These are phyloP conservation scores for Limnanthes douglasii DNA, from an alignment of 345 rosid species.

Conservation along the genomic window DNA sequence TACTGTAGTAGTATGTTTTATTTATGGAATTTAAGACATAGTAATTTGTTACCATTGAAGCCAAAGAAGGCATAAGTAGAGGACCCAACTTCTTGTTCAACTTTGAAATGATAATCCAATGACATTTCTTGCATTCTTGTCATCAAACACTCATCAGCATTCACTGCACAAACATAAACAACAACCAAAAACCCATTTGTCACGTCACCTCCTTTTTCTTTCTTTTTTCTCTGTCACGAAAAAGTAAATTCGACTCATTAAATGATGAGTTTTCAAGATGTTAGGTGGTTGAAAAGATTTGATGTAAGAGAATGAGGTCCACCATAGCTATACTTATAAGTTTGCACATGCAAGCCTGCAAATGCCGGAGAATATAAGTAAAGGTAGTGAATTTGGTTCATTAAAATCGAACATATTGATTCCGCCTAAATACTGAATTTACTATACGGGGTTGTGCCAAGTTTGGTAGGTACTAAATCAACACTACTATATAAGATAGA, in stretches of 20 bases:
- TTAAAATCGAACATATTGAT: conserved; percentile 5
- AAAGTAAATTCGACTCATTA: conserved; percentile 6
- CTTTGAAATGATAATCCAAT: conserved; percentile 82
- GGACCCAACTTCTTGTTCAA: conserved; percentile 97
- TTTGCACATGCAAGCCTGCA: conserved; percentile 15
- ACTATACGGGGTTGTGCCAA: no score
- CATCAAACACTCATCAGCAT: conserved; percentile 89
- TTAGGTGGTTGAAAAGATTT: conserved; percentile 15
- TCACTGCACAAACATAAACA: conserved; percentile 34
- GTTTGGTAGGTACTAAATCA: no score
- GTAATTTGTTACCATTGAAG: conserved; percentile 46
- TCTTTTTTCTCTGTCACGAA: not conserved
- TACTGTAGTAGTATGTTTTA: not conserved
- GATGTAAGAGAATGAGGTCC: conserved; percentile 12
- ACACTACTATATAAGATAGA: no score
- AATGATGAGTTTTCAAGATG: not conserved
- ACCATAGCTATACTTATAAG: not conserved
- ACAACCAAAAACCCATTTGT: conserved; percentile 18
- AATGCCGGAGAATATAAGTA: conserved; percentile 9
- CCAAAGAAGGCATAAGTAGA: conserved; percentile 91
- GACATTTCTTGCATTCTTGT: conserved; percentile 99
- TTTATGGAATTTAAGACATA: not conserved
- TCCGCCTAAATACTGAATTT: no score
- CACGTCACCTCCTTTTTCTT: conserved; percentile 32
- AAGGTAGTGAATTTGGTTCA: conserved; percentile 6